Base-by-base conservation (phyloP, 495 filamentous ascomycete species). In the Penicillium cinerascens region DNA sequence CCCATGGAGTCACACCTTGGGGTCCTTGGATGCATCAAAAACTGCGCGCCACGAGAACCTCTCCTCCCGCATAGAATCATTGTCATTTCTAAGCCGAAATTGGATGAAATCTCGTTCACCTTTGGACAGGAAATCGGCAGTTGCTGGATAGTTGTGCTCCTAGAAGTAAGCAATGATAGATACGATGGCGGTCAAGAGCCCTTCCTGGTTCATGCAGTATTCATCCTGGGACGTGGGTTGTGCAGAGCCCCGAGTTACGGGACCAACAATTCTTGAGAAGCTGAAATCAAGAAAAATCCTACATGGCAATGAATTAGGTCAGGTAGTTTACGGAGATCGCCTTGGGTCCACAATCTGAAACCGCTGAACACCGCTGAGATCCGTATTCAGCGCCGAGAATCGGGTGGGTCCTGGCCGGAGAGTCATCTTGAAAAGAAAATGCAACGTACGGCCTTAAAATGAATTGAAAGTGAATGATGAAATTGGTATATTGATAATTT, bases 1-100 rank as follows among this genome's bases (percentile, higher is more conserved):
- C 1, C 85, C 84, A 57, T 90, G 90, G 0, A 93, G 73, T 78
- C 84, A 87, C 53, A 86, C 83, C 63, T 89, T 91, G 15, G 83
- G 78, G 45, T 93, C 88, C 38, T 77, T 75, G 21, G 87, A 61
- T 6, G 87, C 87, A n/a, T 78, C 73, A 43, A 62, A 55, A 0
- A 90, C 84, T 13, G 84, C 83, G 0, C 54, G 66, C 84, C 87
- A 88, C 16, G 71, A 77, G 64, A 91, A 91, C 6, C 63, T 55
- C 58, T 92, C 88, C 42, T 82, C 71, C 9, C 81, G 78, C 11
- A 69, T 82, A 10, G 81, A 79, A 54, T 86, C 82, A 59, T 69
- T 81, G 62, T 88, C 78, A 4, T 81, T 72, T 23, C 79, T 74
- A 9, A 89, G 67, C 8, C 87, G 80, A 49, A 73, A 68, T 18